Evolutionary conservation across 106 monocot genomes (phyloP), one percentile per base, ranked within the genome.

Genomic region (Dioscorea dumetorum): DNA sequence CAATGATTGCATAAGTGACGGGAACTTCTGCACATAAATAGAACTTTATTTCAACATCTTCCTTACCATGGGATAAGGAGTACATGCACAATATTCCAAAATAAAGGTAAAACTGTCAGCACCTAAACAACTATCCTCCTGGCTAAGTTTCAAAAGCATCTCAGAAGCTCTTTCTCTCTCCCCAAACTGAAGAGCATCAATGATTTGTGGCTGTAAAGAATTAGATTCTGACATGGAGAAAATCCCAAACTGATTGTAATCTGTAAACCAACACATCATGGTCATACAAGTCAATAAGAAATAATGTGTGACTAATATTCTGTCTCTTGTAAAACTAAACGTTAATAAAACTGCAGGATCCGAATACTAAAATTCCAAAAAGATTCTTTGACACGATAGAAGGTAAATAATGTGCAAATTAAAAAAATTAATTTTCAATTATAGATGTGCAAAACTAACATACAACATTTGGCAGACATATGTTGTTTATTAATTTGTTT

Each of bases 11-110:
- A 41, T 41, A 41, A 41, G 41, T 0, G 6, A 6, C 6, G 41
- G 6, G 34, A 34, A 34, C 34, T 34, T 16, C 17, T 33, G 18
- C 15, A 15, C 3, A 18, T 54, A 18, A 5, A 54, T 21, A 49
- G 22, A 67, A 67, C 22, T 7, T 50, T 19, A 67, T 9, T 24
- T 17, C 13, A 67, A 12, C 14, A 12, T 22, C 23, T 4, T 57
- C 20, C 66, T 72, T 79, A 70, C 79, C 49, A 69, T 18, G 68
- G 79, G 73, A 79, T 79, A 73, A 56, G 79, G 79, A 50, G 21
- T 49, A 69, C 57, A 61, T 41, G 73, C 68, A 57, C 79, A 79
- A 57, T 74, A 79, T 28, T 74, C 68, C 31, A 79, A 73, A 69
- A 79, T 69, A n/a, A 33, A 57, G 6, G 13, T 22, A 57, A 73